Conservation (phyloP, 2,329 filamentous ascomycete species). For the Penicillium psychrosexuale region DNA sequence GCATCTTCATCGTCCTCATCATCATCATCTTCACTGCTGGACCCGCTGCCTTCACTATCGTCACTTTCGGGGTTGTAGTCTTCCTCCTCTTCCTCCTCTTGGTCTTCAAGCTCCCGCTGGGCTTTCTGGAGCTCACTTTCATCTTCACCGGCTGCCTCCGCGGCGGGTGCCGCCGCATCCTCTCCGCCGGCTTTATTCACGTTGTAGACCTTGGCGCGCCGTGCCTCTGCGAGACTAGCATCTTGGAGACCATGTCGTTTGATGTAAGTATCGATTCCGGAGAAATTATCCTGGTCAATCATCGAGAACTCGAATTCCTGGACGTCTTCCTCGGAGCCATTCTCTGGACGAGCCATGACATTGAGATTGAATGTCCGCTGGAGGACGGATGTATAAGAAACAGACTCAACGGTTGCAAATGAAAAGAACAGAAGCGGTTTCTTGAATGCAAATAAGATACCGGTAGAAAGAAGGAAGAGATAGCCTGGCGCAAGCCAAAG, state of each 20-base stretch:
- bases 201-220: slow-evolving; percentile 60
- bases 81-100: slow-evolving; percentile 50
- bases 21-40: slow-evolving; percentile 43
- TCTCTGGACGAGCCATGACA: slow-evolving; percentile 45
- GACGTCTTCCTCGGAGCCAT: slow-evolving; percentile 36
- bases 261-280: slow-evolving; percentile 61
- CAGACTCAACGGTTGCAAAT: slow-evolving; percentile 56
- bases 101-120: slow-evolving; percentile 52
- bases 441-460: slow-evolving; percentile 64
- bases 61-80: slow-evolving; percentile 53
- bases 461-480: slow-evolving; percentile 60
- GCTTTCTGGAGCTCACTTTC: slow-evolving; percentile 58
- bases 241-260: slow-evolving; percentile 61
- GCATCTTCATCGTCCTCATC: slow-evolving; percentile 26
- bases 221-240: slow-evolving; percentile 58
- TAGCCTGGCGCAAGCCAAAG: slow-evolving; percentile 48
- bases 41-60: slow-evolving; percentile 48
- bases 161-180: slow-evolving; percentile 20
- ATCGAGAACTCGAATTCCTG: slow-evolving; percentile 63
- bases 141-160: slow-evolving; percentile 47
- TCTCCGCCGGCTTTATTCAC: slow-evolving; percentile 40
- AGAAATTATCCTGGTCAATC: slow-evolving; percentile 63
- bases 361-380: slow-evolving; percentile 66
- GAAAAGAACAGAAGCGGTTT: slow-evolving; percentile 63
- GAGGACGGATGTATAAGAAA: slow-evolving; percentile 63